A percentile compares a stretch with the other conserved stretches of the same genome.
Evolutionary conservation across 202 grass and related monocot genomes (phyloP).

Genomic region (Zoysia matrella): DNA sequence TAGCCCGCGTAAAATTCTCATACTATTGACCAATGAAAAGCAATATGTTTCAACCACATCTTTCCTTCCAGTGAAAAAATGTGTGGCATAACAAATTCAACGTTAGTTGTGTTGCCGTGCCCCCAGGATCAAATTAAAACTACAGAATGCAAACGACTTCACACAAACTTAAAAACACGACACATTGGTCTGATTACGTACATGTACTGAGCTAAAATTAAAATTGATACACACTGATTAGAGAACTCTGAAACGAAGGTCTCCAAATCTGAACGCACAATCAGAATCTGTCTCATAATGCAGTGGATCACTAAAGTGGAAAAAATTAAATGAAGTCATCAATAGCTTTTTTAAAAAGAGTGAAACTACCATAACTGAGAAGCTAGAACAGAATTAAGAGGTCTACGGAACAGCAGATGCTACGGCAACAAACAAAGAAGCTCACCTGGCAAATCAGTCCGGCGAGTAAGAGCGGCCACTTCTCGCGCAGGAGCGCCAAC

Average conservation of each 20-base stretch:
- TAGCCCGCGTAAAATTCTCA: not conserved
- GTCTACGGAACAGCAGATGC: not conserved
- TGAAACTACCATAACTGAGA: not conserved
- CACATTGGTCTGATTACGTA: not conserved
- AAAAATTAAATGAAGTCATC: not conserved
- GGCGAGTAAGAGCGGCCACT: conserved; percentile 83
- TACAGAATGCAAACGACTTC: not conserved
- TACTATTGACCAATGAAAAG: not conserved
- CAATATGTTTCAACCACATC: not conserved
- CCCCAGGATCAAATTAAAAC: not conserved
- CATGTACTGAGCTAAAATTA: not conserved
- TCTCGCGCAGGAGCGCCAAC: conserved; percentile 77
- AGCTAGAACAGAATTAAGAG: conserved; percentile 21
- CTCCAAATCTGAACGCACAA: not conserved
- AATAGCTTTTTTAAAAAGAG: conserved; percentile 3
- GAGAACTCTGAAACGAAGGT: not conserved
- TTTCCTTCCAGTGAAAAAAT: not conserved
- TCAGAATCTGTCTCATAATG: not conserved
- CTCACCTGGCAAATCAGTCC: conserved; percentile 86
- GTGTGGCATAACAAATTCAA: not conserved
- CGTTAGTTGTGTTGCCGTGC: not conserved
- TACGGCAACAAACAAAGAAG: conserved; percentile 6
- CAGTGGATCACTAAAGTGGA: not conserved
- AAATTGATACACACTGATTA: not conserved
- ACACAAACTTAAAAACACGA: not conserved